Evolutionary conservation across 805 yeast genomes (phyloP), one percentile per base, ranked within the genome.

Genomic region (Wickerhamiella brachini): DNA sequence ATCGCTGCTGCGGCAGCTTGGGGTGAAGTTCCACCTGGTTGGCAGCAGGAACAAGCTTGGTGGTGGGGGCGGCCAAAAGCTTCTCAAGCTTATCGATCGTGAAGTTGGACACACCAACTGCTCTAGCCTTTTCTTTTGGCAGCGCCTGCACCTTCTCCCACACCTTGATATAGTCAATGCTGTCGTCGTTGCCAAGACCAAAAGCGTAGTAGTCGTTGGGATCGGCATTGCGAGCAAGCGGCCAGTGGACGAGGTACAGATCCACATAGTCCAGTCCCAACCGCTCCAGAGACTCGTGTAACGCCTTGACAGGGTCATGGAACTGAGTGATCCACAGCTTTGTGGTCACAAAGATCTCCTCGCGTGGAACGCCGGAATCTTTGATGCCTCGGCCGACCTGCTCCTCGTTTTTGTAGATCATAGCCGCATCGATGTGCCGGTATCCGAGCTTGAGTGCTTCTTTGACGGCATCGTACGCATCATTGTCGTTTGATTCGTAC

Each of bases 41-140:
- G 21, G 70, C 75, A 10, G 73, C 83, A 10, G 87, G 87, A 18
- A 70, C 71, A 45, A 77, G 20, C 20, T 37, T 37, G 20, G 41
- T 37, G 20, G 41, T 37, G 6, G 41, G 41, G 20, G 56, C 53
- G 26, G 61, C 53, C 49, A 83, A 69, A 52, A 85, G 68, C 49
- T 66, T 71, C 53, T 74, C 68, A 54, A 82, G 62, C 56, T 77
- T 74, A 50, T 69, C 73, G 26, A 75, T 66, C n/a, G 85, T 74
- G 63, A 80, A 78, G 69, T 85, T 85, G 37, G 88, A 81, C 43
- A 85, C 84, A 58, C 95, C 95, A 64, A 85, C 75, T 23, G 88
- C 77, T 58, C 72, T 77, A 22, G 77, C 71, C 62, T 77, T 72
- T 21, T 75, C 63, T 29, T 68, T 67, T 47, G 77, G 71, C 47